Base-by-base conservation (phyloP, 2,329 filamentous ascomycete genomes). In the Fusarium dimerum region DNA sequence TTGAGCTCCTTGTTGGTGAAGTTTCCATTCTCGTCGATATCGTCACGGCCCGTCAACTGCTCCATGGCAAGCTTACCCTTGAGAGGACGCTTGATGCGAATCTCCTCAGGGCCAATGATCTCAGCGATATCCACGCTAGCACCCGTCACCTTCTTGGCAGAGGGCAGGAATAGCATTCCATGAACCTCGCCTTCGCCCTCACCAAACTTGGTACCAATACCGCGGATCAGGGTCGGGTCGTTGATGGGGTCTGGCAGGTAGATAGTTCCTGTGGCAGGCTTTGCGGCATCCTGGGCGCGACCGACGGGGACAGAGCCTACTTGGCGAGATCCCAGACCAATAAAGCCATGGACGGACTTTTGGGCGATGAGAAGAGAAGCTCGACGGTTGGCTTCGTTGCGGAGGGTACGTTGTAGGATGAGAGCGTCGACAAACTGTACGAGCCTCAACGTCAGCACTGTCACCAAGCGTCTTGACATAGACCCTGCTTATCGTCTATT, bases 241-340 rank as follows among this genome's bases (percentile, higher is more conserved):
- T 89, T 85, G 68, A 93, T 80, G 2, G 92, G 91, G 66, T 97
- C 90, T 12, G 93, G 91, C 13, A 97, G 83, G 71, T 94, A 97
- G 60, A 99, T 87, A 45, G 81, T 87, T 53, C 94, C 94, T 47
- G 80, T 76, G 5, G 84, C 91, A 12, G 89, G 81, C 70, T 89
- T 96, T 60, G 94, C 89, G 67, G 85, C 83, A 70, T 99, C 94
- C 76, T 97, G 86, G 26, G 94, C 92, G 64, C 94, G 84, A 50
- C 92, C 90, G 47, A 99, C 94, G n/a, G 93, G 90, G 18, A 99
- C 90, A 7, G 91, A 89, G 38, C 94, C 93, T 46, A 92, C 89
- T 69, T 90, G 84, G 47, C 89, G 83, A 26, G 94, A 92, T 60
- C 90, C 83, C 77, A 88, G 88, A 40, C 94, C 94, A 65, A 99